phyloP scores from a whole-genome alignment of 805 yeast genomes.

The Saccharomycopsis sp. region DNA sequence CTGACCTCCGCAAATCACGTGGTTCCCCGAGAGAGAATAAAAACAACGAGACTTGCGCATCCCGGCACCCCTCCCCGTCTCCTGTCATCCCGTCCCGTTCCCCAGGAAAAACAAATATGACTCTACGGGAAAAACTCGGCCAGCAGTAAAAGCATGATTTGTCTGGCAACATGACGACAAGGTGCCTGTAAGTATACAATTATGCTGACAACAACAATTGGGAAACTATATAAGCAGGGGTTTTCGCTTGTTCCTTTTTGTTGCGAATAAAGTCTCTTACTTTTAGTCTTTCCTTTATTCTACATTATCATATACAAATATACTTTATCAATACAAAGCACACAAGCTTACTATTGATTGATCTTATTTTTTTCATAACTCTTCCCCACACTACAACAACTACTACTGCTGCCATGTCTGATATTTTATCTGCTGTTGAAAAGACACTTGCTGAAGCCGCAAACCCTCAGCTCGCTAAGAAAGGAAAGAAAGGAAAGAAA shows the following conservation, averaged over 20 bases:
- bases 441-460: conserved; percentile 20
- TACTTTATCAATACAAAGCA: neutral
- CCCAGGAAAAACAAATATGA: neutral
- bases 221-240: neutral
- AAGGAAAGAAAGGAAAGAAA: conserved; percentile 16
- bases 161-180: neutral
- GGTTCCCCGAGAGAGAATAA: neutral
- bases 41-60: neutral
- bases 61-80: neutral
- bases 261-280: neutral
- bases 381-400: neutral
- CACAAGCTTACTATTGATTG: neutral
- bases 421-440: conserved; percentile 20
- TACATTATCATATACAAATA: neutral
- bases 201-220: neutral
- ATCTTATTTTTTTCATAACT: neutral
- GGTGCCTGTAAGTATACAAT: neutral
- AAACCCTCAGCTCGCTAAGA: conserved; percentile 15
- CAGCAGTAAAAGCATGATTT: neutral
- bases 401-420: conserved; percentile 16
- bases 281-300: neutral
- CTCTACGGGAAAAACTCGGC: neutral
- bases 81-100: neutral
- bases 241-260: neutral
- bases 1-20: no score